Evolutionary conservation across 345 rosid species (phyloP).

Genomic region (Linum tenue): DNA sequence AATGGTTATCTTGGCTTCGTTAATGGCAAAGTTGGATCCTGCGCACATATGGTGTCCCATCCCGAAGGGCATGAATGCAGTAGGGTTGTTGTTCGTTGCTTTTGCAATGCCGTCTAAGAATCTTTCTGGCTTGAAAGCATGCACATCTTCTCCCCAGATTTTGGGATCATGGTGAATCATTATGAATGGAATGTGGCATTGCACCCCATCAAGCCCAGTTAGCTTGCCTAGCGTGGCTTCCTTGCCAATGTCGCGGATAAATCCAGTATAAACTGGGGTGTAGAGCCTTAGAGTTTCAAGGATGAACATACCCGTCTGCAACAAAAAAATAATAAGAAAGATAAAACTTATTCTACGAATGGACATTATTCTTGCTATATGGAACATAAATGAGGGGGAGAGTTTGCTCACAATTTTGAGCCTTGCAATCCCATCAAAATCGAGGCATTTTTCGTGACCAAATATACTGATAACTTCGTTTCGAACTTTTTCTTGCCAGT

Average conservation of each 20-base stretch:
- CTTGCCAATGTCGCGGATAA: not conserved
- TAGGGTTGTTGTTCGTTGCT: not conserved
- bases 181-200: not conserved
- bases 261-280: not conserved
- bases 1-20: not conserved
- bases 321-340: not conserved
- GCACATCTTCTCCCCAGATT: conserved; percentile 5
- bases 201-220: not conserved
- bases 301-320: conserved; percentile 14
- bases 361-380: not conserved
- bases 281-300: conserved; percentile 15
- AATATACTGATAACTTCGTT: not conserved
- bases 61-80: conserved; percentile 6
- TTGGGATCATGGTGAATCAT: not conserved
- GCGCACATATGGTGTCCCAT: conserved; percentile 3
- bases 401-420: not conserved
- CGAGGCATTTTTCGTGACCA: not conserved
- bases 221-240: conserved; percentile 2
- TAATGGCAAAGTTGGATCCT: not conserved
- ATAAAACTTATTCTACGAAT: not conserved
- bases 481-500: not conserved
- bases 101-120: conserved; percentile 1
- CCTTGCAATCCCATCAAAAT: not conserved
- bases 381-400: not conserved
- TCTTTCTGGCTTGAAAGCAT: conserved; percentile 3